phyloP scores from a whole-genome alignment of 1,284 basidiomycete genomes.

The Apiotrichum brassicae region DNA sequence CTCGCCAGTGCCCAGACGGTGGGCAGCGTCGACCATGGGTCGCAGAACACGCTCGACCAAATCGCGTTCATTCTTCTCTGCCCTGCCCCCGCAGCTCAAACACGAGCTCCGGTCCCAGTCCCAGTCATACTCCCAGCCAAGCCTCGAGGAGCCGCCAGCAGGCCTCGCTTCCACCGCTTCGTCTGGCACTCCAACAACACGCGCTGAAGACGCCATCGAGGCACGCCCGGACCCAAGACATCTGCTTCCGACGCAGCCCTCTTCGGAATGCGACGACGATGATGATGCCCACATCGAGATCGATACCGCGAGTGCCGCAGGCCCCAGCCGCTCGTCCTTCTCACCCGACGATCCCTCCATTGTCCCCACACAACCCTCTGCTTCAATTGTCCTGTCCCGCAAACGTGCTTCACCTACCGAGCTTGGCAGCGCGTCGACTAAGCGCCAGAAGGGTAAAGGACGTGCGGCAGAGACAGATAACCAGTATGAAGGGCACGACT shows the following conservation, averaged over 20 bases:
- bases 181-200: no score
- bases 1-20: no score
- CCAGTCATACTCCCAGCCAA: no score
- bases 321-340: no score
- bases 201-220: slow-evolving; percentile 3
- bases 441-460: slow-evolving; percentile 10
- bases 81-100: slow-evolving; percentile 34
- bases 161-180: no score
- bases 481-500: slow-evolving; percentile 29
- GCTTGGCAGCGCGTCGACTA: no score
- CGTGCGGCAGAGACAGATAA: slow-evolving; percentile 15
- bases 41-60: background rate
- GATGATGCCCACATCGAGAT: background rate
- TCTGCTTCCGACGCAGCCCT: slow-evolving; percentile 21
- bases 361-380: no score
- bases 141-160: no score
- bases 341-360: no score
- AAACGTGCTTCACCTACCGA: no score
- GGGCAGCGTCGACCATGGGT: background rate
- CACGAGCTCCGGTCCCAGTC: slow-evolving; percentile 28
- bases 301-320: no score
- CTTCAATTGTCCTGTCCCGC: no score
- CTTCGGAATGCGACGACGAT: slow-evolving; percentile 2
- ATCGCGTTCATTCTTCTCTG: slow-evolving; percentile 32
- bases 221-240: background rate